Percentiles rank a stretch among this genome's conserved stretches.
Evolutionary conservation across 2,329 filamentous ascomycete genomes (phyloP).

Genomic region (Cercospora berteroae): DNA sequence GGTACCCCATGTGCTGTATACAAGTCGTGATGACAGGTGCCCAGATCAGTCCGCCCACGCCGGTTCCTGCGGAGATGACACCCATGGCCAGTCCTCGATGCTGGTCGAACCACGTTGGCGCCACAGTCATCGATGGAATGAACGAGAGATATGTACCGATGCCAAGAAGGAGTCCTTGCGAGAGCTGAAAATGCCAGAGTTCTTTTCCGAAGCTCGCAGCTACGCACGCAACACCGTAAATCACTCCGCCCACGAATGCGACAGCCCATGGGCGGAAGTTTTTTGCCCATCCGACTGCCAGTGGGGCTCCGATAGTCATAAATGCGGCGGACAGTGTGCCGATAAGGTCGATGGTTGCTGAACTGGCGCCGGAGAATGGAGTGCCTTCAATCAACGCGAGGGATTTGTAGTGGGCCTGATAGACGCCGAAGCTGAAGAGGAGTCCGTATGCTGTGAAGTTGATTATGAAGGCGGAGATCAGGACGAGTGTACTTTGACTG

Average conservation of each 20-base stretch:
- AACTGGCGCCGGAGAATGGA: too few species aligned
- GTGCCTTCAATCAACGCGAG: too few species aligned
- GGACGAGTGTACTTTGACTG: too few species aligned
- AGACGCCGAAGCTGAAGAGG: too few species aligned
- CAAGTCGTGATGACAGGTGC: not conserved
- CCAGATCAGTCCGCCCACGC: not conserved
- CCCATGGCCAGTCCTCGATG: not conserved
- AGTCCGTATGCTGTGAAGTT: too few species aligned
- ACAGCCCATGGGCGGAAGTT: not conserved
- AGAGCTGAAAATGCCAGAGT: not conserved
- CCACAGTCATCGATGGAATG: not conserved
- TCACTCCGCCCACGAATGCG: not conserved
- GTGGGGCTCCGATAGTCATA: not conserved
- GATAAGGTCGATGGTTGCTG: not conserved
- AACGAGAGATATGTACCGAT: not conserved
- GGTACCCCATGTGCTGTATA: not conserved
- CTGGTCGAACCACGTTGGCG: not conserved
- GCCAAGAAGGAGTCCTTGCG: not conserved
- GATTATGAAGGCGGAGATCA: too few species aligned
- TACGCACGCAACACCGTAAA: not conserved
- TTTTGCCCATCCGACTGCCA: not conserved
- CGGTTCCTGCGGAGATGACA: not conserved
- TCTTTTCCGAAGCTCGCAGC: not conserved
- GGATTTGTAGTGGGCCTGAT: too few species aligned
- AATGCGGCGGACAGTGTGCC: not conserved